Percentiles rank a stretch among this genome's conserved stretches.
These are phyloP conservation scores for Thermothielavioides terrestris DNA, from an alignment of 495 filamentous ascomycete genomes.

Conservation along the genomic window DNA sequence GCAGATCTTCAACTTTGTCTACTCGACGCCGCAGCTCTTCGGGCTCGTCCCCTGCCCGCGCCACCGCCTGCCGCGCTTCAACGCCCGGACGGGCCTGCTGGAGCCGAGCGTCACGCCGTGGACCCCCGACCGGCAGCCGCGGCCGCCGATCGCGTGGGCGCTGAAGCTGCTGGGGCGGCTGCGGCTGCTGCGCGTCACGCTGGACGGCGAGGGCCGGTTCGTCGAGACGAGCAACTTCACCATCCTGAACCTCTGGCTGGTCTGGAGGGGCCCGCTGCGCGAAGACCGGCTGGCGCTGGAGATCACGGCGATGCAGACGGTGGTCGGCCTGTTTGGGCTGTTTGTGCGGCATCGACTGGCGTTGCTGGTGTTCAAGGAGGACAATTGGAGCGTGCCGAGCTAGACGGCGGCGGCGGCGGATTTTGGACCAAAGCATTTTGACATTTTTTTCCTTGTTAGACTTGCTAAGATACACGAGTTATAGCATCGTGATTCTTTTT, in stretches of 20 bases:
- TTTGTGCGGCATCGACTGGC: conserved; percentile 80
- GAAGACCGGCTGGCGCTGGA: conserved; percentile 76
- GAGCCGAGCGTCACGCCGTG: conserved; percentile 81
- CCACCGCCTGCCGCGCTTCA: conserved; percentile 84
- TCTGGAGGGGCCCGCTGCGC: conserved; percentile 87
- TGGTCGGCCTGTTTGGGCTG: conserved; percentile 69
- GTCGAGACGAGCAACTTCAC: conserved; percentile 84
- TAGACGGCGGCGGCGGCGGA: no score
- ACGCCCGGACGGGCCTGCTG: conserved; percentile 68
- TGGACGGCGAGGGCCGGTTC: conserved; percentile 59
- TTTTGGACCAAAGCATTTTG: no score
- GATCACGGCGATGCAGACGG: conserved; percentile 63
- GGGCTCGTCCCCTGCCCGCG: conserved; percentile 82
- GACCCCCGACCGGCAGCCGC: conserved; percentile 55
- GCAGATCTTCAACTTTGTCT: conserved; percentile 93
- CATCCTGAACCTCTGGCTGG: conserved; percentile 88
- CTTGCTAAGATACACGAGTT: no score
- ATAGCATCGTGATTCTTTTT: no score
- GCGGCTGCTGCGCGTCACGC: conserved; percentile 53
- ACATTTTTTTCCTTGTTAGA: no score
- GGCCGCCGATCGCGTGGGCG: conserved; percentile 45
- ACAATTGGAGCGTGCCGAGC: conserved; percentile 52
- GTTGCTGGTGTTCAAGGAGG: conserved; percentile 71
- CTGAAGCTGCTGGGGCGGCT: conserved; percentile 58
- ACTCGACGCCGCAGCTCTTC: conserved; percentile 86